Conservation (phyloP, 2,329 filamentous ascomycete species). For the Fusarium domesticum region DNA sequence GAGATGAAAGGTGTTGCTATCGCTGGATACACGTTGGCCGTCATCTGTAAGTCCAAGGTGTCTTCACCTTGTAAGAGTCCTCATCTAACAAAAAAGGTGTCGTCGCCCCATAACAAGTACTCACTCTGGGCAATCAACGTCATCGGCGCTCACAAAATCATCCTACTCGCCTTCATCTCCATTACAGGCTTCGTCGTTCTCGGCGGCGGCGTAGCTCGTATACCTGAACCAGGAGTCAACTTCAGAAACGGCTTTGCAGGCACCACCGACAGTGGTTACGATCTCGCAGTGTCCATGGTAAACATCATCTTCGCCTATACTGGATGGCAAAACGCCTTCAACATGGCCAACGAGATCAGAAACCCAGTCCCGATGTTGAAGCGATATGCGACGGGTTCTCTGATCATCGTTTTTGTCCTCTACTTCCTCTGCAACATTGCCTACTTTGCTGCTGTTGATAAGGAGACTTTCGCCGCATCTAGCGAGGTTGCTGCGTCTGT, state of each 20-base stretch:
- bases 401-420: conserved; percentile 49
- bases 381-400: conserved; percentile 46
- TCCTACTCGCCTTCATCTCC: conserved; percentile 58
- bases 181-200: conserved; percentile 61
- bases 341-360: conserved; percentile 54
- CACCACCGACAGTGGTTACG: conserved; percentile 2
- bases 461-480: conserved; percentile 49
- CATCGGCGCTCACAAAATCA: conserved; percentile 57
- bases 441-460: conserved; percentile 56
- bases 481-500: conserved; percentile 52
- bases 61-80: neutral
- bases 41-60: conserved; percentile 51
- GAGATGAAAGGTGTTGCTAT: conserved; percentile 64
- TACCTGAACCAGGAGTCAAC: conserved; percentile 34
- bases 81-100: conserved; percentile 24
- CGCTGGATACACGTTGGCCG: conserved; percentile 58
- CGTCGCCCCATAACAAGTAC: conserved; percentile 53
- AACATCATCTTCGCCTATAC: conserved; percentile 58
- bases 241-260: conserved; percentile 37
- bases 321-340: conserved; percentile 59
- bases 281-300: conserved; percentile 47
- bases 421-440: conserved; percentile 59
- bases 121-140: conserved; percentile 54
- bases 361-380: conserved; percentile 55
- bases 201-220: conserved; percentile 34